Percentiles rank a stretch among this genome's conserved stretches.
Conservation (phyloP, 345 rosid genomes). For the Murraya paniculata region DNA sequence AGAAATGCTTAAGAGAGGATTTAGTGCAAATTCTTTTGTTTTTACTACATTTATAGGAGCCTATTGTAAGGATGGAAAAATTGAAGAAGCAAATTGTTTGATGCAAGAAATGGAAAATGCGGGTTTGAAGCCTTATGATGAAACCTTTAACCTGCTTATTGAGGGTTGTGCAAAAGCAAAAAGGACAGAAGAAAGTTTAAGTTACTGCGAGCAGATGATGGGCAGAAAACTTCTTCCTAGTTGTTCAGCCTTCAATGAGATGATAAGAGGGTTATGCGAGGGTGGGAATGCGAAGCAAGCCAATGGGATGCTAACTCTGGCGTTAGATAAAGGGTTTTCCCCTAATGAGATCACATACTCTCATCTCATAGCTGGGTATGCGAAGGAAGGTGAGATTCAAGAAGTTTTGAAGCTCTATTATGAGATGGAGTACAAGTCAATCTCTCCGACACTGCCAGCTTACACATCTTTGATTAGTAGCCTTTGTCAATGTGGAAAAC, state of each 20-base stretch:
- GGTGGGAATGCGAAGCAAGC: conserved; percentile 38
- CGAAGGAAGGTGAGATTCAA: conserved; percentile 37
- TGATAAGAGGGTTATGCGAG: conserved; percentile 45
- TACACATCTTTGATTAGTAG: conserved; percentile 42
- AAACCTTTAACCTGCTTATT: conserved; percentile 47
- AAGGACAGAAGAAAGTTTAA: conserved; percentile 40
- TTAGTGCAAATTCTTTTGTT: conserved; percentile 51
- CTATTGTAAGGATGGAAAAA: conserved; percentile 34
- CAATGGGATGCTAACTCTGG: conserved; percentile 40
- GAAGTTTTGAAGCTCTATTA: conserved; percentile 62
- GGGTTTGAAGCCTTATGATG: conserved; percentile 56
- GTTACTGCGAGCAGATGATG: conserved; percentile 49
- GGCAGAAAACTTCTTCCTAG: conserved; percentile 47
- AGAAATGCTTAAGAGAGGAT: conserved; percentile 77
- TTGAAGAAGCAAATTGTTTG: conserved; percentile 48
- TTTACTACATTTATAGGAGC: conserved; percentile 51
- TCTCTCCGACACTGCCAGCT: conserved; percentile 37
- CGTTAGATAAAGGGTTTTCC: conserved; percentile 52
- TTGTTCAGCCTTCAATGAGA: conserved; percentile 45
- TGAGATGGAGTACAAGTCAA: conserved; percentile 59
- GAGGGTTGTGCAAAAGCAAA: conserved; percentile 51
- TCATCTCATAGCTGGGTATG: conserved; percentile 47
- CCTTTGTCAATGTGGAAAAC: conserved; percentile 47
- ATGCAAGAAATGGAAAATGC: conserved; percentile 48
- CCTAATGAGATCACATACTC: conserved; percentile 52